Base-by-base conservation (phyloP, 2,329 filamentous ascomycete genomes). In the Trichoderma afroharzianum region DNA sequence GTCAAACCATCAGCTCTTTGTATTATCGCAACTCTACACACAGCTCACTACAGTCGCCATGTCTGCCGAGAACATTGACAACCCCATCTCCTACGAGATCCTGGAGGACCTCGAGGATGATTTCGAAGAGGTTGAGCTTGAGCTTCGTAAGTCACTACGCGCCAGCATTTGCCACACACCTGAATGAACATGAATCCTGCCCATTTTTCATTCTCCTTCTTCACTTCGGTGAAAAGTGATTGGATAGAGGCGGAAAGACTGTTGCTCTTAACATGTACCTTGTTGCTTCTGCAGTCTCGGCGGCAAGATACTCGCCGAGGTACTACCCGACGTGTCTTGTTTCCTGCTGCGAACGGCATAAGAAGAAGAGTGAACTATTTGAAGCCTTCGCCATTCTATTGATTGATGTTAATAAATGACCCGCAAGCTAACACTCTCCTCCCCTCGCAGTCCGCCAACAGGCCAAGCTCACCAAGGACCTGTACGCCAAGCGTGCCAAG, bases 91-190 rank as follows among this genome's bases (percentile, higher is more conserved):
- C 72, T 95, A 93, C 82, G 92, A 94, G 82, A 89, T 95, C 80
- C 90, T 98, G 74, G 88, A 90, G 72, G 88, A 91, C 71, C 86
- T 98, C 74, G 93, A 97, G 85, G 87, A 90, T 76, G 92, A 97
- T 74, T 97, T 97, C 78, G 91, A 95, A 72, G 89, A 95, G 77
- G 90, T 90, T 43, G 94, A 98, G 82, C 86, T 91, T 43, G 91
- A 97, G 80, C 91, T 96, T 78, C 87, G 94, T 97, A 86, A 80
- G 91, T 88, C 68, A 18, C 59, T 14, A 21, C 33, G 9, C 91
- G 87, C 67, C 57, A 39, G 55, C 36, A 11, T 18, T 26, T 21
- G 26, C 53, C 30, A 21, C 24, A 32, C 26, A 58, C 28, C 39
- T 43, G 39, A 43, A 43, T 18, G 8, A 43, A n/a, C 4, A 43